These are phyloP conservation scores for Harringtonia lauricola DNA, from an alignment of 2,329 filamentous ascomycete genomes.

Conservation along the genomic window DNA sequence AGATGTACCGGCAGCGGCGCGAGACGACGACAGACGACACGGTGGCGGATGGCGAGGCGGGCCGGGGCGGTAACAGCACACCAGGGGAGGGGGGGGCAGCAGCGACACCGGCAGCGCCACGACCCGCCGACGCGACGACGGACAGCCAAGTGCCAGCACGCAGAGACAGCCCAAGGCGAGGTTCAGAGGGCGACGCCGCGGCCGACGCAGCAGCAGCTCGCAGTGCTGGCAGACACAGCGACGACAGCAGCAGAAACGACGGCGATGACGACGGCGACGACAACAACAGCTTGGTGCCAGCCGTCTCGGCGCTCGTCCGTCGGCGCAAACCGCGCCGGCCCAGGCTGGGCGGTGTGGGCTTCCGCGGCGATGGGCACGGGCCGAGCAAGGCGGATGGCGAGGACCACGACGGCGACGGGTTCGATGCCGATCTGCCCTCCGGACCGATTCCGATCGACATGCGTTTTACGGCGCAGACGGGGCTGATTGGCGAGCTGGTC, in stretches of 20 bases:
- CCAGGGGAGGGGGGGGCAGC: no score
- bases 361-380: constrained; percentile 24
- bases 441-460: constrained; percentile 6
- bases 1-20: constrained; percentile 42
- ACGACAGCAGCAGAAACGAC: constrained; percentile 7
- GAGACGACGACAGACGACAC: not conserved
- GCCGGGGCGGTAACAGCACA: no score
- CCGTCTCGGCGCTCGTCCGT: constrained; percentile 39
- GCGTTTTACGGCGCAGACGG: constrained; percentile 64
- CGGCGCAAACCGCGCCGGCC: constrained; percentile 39
- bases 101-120: not conserved
- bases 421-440: not conserved
- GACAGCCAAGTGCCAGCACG: not conserved
- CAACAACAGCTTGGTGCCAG: constrained; percentile 3
- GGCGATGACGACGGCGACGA: constrained; percentile 6
- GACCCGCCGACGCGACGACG: not conserved
- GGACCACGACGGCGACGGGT: constrained; percentile 1
- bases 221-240: constrained; percentile 2
- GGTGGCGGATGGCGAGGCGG: no score
- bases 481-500: constrained; percentile 50
- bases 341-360: constrained; percentile 44
- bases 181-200: no score
- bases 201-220: not conserved
- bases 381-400: not conserved
- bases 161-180: no score